A percentile compares a stretch with the other conserved stretches of the same genome.
These are phyloP conservation scores for Verticillium albo-atrum DNA, from an alignment of 2,329 filamentous ascomycete genomes.

Conservation along the genomic window DNA sequence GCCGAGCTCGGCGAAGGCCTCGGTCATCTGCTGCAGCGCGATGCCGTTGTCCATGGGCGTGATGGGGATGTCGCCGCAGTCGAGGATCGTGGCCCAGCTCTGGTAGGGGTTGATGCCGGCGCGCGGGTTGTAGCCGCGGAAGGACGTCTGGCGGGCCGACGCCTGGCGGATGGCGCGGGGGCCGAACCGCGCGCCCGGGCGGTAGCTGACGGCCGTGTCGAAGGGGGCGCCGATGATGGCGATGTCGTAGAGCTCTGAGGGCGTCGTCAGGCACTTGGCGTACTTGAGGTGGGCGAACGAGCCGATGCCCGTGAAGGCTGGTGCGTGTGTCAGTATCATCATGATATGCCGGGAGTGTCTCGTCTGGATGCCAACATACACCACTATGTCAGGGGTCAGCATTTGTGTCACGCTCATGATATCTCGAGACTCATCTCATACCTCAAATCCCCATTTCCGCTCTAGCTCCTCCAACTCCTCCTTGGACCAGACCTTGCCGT, in stretches of 20 bases:
- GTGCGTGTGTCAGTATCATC: neutral
- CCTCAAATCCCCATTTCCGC: slow-evolving; percentile 54
- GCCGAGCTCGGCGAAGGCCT: slow-evolving; percentile 69
- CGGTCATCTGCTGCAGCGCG: slow-evolving; percentile 78
- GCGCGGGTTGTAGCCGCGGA: slow-evolving; percentile 74
- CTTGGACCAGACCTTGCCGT: slow-evolving; percentile 40
- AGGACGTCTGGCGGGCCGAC: slow-evolving; percentile 73
- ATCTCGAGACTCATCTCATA: slow-evolving; percentile 22
- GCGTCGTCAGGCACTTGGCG: slow-evolving; percentile 64
- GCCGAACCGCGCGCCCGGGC: slow-evolving; percentile 74
- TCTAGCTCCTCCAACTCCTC: slow-evolving; percentile 49
- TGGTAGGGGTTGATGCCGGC: slow-evolving; percentile 80
- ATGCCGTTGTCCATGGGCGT: slow-evolving; percentile 82
- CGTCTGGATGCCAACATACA: slow-evolving; percentile 6
- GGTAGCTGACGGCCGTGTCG: slow-evolving; percentile 68
- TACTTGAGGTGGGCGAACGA: slow-evolving; percentile 70
- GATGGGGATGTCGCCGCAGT: slow-evolving; percentile 88
- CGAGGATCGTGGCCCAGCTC: slow-evolving; percentile 73
- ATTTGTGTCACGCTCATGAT: neutral
- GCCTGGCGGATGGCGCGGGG: slow-evolving; percentile 83
- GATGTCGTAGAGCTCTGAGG: slow-evolving; percentile 62
- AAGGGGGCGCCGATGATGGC: slow-evolving; percentile 70
- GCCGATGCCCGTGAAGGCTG: slow-evolving; percentile 65
- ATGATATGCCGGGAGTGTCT: slow-evolving; percentile 38
- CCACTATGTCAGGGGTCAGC: slow-evolving; percentile 3